Evolutionary conservation across 768 basidiomycete genomes (phyloP).

Genomic region (Trametes maxima): DNA sequence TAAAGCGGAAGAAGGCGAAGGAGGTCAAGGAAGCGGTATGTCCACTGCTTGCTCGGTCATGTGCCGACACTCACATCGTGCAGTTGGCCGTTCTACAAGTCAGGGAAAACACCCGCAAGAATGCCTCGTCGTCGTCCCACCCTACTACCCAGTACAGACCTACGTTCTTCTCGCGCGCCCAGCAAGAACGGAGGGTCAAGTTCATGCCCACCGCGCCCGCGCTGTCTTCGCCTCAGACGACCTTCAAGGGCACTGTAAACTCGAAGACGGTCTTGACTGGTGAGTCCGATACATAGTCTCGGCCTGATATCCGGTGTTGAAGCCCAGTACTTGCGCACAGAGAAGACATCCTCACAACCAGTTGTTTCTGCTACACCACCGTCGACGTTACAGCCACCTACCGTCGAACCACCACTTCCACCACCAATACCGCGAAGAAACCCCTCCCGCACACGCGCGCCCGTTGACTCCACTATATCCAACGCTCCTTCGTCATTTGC

Average conservation of each 20-base stretch:
- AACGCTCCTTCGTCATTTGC: conserved; percentile 2
- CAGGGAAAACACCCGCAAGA: conserved; percentile 45
- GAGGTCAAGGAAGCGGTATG: conserved; percentile 36
- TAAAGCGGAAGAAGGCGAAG: conserved; percentile 40
- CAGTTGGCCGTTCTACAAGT: conserved; percentile 33
- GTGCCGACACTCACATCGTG: not conserved
- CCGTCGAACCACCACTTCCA: conserved; percentile 12
- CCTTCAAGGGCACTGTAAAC: conserved; percentile 10
- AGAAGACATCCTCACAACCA: conserved; percentile 2
- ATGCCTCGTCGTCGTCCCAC: conserved; percentile 33
- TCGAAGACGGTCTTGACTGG: conserved; percentile 1
- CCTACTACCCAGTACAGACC: conserved; percentile 34
- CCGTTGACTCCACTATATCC: conserved; percentile 8
- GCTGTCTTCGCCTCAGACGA: conserved; percentile 18
- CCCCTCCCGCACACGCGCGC: conserved; percentile 1
- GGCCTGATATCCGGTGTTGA: not conserved
- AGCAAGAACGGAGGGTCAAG: conserved; percentile 41
- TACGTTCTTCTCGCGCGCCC: conserved; percentile 24
- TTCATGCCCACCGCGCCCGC: conserved; percentile 34
- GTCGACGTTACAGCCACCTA: not conserved
- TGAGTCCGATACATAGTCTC: not conserved
- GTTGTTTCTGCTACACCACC: not conserved
- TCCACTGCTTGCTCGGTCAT: not conserved
- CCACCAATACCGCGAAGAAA: conserved; percentile 18
- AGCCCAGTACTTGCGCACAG: not conserved